phyloP scores from a whole-genome alignment of 768 basidiomycete genomes.

The Phlebiopsis gigantea region DNA sequence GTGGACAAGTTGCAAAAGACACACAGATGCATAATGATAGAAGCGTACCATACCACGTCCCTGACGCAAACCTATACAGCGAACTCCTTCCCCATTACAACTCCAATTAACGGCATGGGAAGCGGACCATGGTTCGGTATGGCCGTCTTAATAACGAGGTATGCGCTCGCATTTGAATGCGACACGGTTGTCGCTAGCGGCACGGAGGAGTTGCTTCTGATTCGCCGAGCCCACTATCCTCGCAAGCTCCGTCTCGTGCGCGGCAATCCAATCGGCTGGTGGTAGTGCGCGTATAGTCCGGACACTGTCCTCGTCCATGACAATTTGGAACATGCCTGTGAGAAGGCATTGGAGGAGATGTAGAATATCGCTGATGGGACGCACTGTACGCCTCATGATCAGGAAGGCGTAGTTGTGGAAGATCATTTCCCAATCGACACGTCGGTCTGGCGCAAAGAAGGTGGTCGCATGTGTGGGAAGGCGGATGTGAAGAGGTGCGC shows the following conservation, averaged over 20 bases:
- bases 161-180: conserved; percentile 69
- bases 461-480: conserved; percentile 77
- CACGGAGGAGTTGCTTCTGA: conserved; percentile 66
- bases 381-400: conserved; percentile 32
- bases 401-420: conserved; percentile 48
- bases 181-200: conserved; percentile 63
- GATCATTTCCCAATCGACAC: conserved; percentile 88
- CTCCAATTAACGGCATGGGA: neutral
- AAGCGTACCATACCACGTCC: neutral
- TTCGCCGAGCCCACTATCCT: conserved; percentile 73
- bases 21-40: neutral
- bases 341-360: conserved; percentile 37
- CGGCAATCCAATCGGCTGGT: conserved; percentile 69
- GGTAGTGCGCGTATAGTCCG: conserved; percentile 76
- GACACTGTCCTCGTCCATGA: conserved; percentile 68
- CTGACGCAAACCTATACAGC: neutral
- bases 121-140: neutral
- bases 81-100: neutral
- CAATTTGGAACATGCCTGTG: conserved; percentile 42
- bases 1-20: neutral
- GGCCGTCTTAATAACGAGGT: conserved; percentile 7
- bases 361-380: conserved; percentile 32
- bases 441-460: conserved; percentile 80
- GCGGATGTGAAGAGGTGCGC: conserved; percentile 66
- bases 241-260: conserved; percentile 59